Percentiles rank a stretch among this genome's conserved stretches.
Evolutionary conservation across 768 basidiomycete species (phyloP).

Genomic region (Kwoniella heveanensis): DNA sequence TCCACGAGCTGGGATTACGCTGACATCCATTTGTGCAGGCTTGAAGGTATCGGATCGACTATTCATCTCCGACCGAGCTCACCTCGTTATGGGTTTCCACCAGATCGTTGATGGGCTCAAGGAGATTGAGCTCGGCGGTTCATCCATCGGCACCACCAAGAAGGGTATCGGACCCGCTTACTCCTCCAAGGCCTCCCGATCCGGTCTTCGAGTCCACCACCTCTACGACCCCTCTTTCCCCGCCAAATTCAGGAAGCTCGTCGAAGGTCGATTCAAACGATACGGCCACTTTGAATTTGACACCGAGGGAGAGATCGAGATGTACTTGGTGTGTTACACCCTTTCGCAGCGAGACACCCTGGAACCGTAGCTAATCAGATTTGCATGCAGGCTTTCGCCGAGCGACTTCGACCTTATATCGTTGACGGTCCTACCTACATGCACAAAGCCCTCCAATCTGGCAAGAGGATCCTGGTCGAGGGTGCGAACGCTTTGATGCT

Average conservation of each 20-base stretch:
- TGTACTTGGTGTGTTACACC: slow-evolving; percentile 71
- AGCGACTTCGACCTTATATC: slow-evolving; percentile 81
- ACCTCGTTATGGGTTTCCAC: slow-evolving; percentile 98
- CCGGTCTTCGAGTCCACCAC: slow-evolving; percentile 93
- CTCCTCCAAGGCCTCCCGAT: slow-evolving; percentile 94
- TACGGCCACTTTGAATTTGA: slow-evolving; percentile 98
- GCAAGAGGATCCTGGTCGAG: slow-evolving; percentile 86
- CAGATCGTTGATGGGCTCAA: slow-evolving; percentile 99
- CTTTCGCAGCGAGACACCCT: neutral
- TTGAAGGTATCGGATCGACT: slow-evolving; percentile 80
- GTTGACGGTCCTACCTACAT: slow-evolving; percentile 84
- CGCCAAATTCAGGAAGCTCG: slow-evolving; percentile 87
- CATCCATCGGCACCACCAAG: slow-evolving; percentile 90
- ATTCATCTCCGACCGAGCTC: slow-evolving; percentile 92
- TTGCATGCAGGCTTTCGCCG: slow-evolving; percentile 69
- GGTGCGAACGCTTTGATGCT: slow-evolving; percentile 99
- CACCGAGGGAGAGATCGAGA: slow-evolving; percentile 89
- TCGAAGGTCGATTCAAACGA: slow-evolving; percentile 96
- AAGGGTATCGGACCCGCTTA: slow-evolving; percentile 98
- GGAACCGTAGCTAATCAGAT: neutral
- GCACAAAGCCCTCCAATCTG: slow-evolving; percentile 72
- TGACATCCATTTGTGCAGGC: slow-evolving; percentile 60
- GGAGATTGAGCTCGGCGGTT: slow-evolving; percentile 90
- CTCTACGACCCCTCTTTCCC: slow-evolving; percentile 88
- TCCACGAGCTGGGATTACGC: neutral